A percentile compares a stretch with the other conserved stretches of the same genome.
Evolutionary conservation across 1,284 basidiomycete species (phyloP).

Genomic region (Irpex lacteus): DNA sequence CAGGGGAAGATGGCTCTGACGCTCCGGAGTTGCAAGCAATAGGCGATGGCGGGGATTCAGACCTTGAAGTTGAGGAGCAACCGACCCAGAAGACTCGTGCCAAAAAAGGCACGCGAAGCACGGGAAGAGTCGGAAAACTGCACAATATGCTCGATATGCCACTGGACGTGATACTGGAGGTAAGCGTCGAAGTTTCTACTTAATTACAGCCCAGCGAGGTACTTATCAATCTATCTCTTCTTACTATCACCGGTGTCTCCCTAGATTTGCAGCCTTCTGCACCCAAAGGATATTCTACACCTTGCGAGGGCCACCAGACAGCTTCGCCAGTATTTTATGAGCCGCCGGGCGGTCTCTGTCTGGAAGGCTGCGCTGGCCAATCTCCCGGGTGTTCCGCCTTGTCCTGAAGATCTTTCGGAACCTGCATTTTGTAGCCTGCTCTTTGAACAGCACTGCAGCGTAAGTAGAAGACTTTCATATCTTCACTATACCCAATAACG

Average conservation of each 20-base stretch:
- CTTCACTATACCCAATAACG: neutral
- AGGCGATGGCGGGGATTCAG: neutral
- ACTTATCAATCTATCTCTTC: neutral
- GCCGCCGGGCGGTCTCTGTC: slow-evolving; percentile 3
- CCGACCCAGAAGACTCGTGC: neutral
- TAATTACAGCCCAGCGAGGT: neutral
- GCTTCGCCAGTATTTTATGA: slow-evolving; percentile 6
- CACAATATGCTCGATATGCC: neutral
- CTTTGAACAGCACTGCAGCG: slow-evolving; percentile 26
- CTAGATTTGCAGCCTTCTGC: slow-evolving; percentile 6
- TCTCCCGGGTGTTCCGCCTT: slow-evolving; percentile 12
- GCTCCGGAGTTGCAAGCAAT: neutral
- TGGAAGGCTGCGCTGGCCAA: slow-evolving; percentile 13
- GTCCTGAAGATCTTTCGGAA: slow-evolving; percentile 21
- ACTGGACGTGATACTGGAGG: slow-evolving; percentile 2
- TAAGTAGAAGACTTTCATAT: slow-evolving; percentile 4
- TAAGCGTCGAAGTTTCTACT: neutral
- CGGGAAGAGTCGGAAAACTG: neutral
- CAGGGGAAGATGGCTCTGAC: neutral
- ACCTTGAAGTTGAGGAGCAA: neutral
- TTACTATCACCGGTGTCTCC: neutral
- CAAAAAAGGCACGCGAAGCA: neutral
- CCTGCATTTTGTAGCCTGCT: slow-evolving; percentile 24
- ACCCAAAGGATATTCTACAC: slow-evolving; percentile 6
- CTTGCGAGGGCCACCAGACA: slow-evolving; percentile 6